Evolutionary conservation across 345 rosid species (phyloP).

Genomic region (Brassica cretica): DNA sequence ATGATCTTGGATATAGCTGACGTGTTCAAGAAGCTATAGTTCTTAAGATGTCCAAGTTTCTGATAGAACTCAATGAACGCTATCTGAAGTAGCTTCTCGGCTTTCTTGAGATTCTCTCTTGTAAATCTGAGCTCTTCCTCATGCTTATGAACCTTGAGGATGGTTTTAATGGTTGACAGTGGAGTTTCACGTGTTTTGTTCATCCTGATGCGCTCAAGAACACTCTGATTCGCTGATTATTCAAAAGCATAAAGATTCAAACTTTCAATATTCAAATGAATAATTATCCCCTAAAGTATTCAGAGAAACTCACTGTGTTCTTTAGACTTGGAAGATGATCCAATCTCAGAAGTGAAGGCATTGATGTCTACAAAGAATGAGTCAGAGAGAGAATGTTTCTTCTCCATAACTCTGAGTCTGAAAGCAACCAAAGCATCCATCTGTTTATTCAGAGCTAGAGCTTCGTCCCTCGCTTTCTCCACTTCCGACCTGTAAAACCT

Average conservation of each 20-base stretch:
- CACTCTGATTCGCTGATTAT: constrained; percentile 25
- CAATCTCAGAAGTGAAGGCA: neutral
- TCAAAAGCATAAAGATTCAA: constrained; percentile 1
- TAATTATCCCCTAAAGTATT: neutral
- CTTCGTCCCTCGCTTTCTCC: constrained; percentile 20
- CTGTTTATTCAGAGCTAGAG: constrained; percentile 30
- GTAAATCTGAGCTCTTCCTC: constrained; percentile 41
- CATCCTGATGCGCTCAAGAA: constrained; percentile 51
- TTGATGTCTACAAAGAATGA: constrained; percentile 27
- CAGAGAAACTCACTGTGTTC: constrained; percentile 28
- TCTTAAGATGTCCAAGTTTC: constrained; percentile 61
- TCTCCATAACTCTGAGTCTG: constrained; percentile 53
- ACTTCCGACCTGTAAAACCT: constrained; percentile 35
- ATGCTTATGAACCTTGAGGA: constrained; percentile 41
- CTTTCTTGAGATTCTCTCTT: constrained; percentile 42
- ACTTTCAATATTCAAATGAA: neutral
- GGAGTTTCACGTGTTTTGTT: constrained; percentile 54
- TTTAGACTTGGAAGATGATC: constrained; percentile 11
- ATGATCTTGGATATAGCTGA: constrained; percentile 43
- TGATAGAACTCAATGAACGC: constrained; percentile 61
- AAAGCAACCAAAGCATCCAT: constrained; percentile 62
- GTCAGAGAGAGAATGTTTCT: constrained; percentile 33
- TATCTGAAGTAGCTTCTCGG: constrained; percentile 44
- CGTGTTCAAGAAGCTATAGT: constrained; percentile 53
- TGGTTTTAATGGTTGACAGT: constrained; percentile 52